These are phyloP conservation scores for Porpolomopsis calyptriformis DNA, from an alignment of 768 basidiomycete species.

Conservation along the genomic window DNA sequence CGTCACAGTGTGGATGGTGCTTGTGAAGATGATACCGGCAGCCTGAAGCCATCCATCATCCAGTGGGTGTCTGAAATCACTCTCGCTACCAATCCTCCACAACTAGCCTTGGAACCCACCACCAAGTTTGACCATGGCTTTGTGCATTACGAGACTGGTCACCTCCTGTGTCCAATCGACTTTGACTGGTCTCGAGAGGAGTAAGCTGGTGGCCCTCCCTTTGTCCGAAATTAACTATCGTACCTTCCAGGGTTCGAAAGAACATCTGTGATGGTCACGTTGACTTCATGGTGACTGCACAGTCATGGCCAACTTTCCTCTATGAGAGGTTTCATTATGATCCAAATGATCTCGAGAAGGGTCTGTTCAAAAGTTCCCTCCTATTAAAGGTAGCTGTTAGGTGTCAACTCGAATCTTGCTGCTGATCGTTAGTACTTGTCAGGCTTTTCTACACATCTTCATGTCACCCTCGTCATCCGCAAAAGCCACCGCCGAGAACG, in stretches of 20 bases:
- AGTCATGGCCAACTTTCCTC: slow-evolving; percentile 14
- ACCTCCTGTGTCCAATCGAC: neutral
- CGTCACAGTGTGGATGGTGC: neutral
- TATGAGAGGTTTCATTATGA: slow-evolving; percentile 10
- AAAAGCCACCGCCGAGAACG: slow-evolving; percentile 1
- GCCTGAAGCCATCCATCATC: neutral
- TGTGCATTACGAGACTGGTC: neutral
- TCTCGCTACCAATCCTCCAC: neutral
- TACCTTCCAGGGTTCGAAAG: slow-evolving; percentile 6
- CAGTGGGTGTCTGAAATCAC: neutral
- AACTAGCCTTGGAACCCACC: neutral
- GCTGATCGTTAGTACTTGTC: neutral
- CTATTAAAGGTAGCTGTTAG: slow-evolving; percentile 12
- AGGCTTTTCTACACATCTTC: slow-evolving; percentile 14
- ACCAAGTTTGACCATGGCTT: neutral
- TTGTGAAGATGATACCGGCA: neutral
- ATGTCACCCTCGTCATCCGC: slow-evolving; percentile 13
- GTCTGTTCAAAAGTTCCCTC: slow-evolving; percentile 13
- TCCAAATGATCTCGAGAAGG: slow-evolving; percentile 7
- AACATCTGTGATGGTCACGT: slow-evolving; percentile 12
- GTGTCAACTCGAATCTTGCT: neutral
- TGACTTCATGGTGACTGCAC: slow-evolving; percentile 10
- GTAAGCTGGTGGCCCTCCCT: neutral
- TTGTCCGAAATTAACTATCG: neutral
- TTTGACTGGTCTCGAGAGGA: neutral